Evolutionary conservation across 2,329 filamentous ascomycete genomes (phyloP), one percentile per base, ranked within the genome.

Genomic region (Xylariaceae sp.): DNA sequence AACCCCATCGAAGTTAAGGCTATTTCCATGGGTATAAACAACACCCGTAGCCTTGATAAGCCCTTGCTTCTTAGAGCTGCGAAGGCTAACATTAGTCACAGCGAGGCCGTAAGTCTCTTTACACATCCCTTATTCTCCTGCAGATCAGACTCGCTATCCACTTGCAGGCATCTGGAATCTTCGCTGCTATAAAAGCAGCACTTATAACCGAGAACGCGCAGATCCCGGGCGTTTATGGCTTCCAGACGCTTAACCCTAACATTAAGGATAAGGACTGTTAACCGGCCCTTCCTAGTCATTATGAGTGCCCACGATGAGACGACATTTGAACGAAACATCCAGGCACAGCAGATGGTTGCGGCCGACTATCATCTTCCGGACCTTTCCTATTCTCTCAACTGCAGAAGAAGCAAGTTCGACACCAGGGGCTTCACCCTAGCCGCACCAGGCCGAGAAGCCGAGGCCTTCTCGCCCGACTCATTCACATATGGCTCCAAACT

Each of bases 11-110:
- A 51, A 35, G 45, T 42, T 9, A 19, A 34, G 3, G 40, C 46
- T 7, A 23, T 47, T 4, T 26, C 36, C 5, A 27, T 30, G 3
- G 44, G 33, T 4, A 34, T 49, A 34, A 40, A 37, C 31, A 25
- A 39, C 17, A 25, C 22, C 18, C 43, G 45, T 14, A 19, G 28
- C 9, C 21, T 9, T 1, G 37, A 41, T 5, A 33, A 43, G 10
- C n/a, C n/a, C n/a, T n/a, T n/a, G n/a, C n/a, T n/a, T n/a, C n/a
- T n/a, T n/a, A n/a, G n/a, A n/a, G n/a, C n/a, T n/a, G n/a, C n/a
- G 16, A 49, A 51, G 29, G 40, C 49, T 4, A 49, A 46, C 17
- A 44, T 52, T 5, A 47, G 49, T 7, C 49, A 52, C 34, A 44
- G 40, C n/a, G 49, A 52, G 19, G 49, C 46, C 3, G 47, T 45